Percentiles rank a stretch among this genome's conserved stretches.
These are phyloP conservation scores for Limonium bicolor DNA, from an alignment of 148 eudicot genomes.

Conservation along the genomic window DNA sequence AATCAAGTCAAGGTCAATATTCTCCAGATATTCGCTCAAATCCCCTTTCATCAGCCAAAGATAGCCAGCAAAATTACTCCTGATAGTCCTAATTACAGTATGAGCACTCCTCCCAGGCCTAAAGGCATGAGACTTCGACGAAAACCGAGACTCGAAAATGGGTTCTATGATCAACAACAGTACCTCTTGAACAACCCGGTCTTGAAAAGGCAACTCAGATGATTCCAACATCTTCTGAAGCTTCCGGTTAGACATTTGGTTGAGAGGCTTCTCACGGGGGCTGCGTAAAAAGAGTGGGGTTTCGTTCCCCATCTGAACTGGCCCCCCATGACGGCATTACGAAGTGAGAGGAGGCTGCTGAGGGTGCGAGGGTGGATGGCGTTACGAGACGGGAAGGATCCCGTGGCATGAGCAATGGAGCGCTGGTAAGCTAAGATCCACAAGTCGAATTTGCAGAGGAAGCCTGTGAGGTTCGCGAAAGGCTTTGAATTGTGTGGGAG, in stretches of 20 bases:
- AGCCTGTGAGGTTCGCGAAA: slow-evolving; percentile 66
- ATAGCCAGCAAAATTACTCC: slow-evolving; percentile 84
- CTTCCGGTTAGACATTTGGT: slow-evolving; percentile 22
- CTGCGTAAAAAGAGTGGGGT: slow-evolving; percentile 19
- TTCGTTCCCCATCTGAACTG: slow-evolving; percentile 44
- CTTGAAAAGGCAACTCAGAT: slow-evolving; percentile 43
- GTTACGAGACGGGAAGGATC: slow-evolving; percentile 46
- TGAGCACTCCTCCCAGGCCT: slow-evolving; percentile 74
- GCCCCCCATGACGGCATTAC: slow-evolving; percentile 48
- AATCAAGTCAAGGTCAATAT: slow-evolving; percentile 28
- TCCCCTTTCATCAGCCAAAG: slow-evolving; percentile 83
- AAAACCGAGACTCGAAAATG: slow-evolving; percentile 68
- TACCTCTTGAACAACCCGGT: slow-evolving; percentile 74
- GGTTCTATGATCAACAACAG: slow-evolving; percentile 75
- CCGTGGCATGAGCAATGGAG: slow-evolving; percentile 52
- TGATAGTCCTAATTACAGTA: slow-evolving; percentile 73
- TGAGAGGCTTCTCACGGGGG: slow-evolving; percentile 35
- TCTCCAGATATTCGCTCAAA: slow-evolving; percentile 34
- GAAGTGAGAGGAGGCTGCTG: slow-evolving; percentile 37
- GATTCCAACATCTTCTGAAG: slow-evolving; percentile 18
- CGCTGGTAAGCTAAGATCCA: slow-evolving; percentile 92
- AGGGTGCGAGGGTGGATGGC: slow-evolving; percentile 31
- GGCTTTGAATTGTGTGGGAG: slow-evolving; percentile 17
- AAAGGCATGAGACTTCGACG: slow-evolving; percentile 64
- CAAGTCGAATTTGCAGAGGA: slow-evolving; percentile 57